A percentile compares a stretch with the other conserved stretches of the same genome.
These are phyloP conservation scores for Leavenworthia alabamica DNA, from an alignment of 345 rosid species.

Conservation along the genomic window DNA sequence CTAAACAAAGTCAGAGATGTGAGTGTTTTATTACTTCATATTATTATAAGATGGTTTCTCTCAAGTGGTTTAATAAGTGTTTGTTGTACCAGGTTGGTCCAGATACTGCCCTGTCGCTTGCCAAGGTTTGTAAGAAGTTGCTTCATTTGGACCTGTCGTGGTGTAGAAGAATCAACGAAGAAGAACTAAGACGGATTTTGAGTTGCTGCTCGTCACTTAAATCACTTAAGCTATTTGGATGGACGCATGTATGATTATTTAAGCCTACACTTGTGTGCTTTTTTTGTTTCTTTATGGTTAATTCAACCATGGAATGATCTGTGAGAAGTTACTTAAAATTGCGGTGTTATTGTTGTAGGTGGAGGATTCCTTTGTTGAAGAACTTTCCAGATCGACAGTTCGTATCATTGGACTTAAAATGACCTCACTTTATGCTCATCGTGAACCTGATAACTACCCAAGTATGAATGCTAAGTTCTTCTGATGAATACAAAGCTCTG, in stretches of 20 bases:
- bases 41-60: conserved; percentile 4
- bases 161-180: conserved; percentile 47
- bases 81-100: conserved; percentile 39
- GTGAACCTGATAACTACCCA: conserved; percentile 3
- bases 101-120: conserved; percentile 43
- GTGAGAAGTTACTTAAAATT: not conserved
- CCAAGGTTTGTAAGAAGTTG: conserved; percentile 37
- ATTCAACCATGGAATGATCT: not conserved
- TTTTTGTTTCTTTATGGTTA: not conserved
- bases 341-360: not conserved
- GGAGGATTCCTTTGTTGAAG: conserved; percentile 20
- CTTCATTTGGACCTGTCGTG: conserved; percentile 51
- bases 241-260: conserved; percentile 43
- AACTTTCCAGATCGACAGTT: conserved; percentile 29
- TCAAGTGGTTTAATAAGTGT: not conserved
- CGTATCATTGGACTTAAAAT: conserved; percentile 32
- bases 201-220: conserved; percentile 41
- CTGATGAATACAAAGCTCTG: conserved; percentile 10
- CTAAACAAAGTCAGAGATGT: conserved; percentile 40
- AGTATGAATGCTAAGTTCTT: conserved; percentile 19
- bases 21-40: conserved; percentile 5
- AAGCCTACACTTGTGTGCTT: not conserved
- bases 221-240: conserved; percentile 56
- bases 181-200: conserved; percentile 46
- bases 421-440: conserved; percentile 18